Conservation (phyloP, 176 grass and related monocot genomes). For the Phoenix dactylifera region DNA sequence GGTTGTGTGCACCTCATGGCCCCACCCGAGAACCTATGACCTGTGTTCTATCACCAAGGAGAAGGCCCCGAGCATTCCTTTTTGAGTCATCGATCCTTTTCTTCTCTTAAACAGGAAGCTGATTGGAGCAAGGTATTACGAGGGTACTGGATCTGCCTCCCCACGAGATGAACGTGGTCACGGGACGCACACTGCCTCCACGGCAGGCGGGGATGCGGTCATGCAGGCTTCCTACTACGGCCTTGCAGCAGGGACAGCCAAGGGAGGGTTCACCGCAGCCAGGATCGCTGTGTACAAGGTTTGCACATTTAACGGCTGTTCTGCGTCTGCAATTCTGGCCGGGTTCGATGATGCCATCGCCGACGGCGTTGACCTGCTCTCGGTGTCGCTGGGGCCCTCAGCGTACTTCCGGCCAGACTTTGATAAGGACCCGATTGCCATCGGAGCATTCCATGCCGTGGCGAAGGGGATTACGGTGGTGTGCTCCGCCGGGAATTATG, state of each 20-base stretch:
- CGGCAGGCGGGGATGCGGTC: slow-evolving; percentile 50
- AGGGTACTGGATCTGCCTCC: no score
- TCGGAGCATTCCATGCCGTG: slow-evolving; percentile 76
- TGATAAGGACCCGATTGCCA: slow-evolving; percentile 56
- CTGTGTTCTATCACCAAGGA: no score
- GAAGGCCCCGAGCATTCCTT: no score
- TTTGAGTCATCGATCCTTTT: no score
- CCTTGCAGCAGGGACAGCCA: slow-evolving; percentile 49
- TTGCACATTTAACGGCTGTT: slow-evolving; percentile 46
- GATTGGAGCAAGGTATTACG: slow-evolving; percentile 80
- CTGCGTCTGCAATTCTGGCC: slow-evolving; percentile 66
- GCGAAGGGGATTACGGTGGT: slow-evolving; percentile 58
- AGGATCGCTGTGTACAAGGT: slow-evolving; percentile 66
- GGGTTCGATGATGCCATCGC: slow-evolving; percentile 79
- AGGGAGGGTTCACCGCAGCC: slow-evolving; percentile 47
- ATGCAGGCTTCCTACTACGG: slow-evolving; percentile 60
- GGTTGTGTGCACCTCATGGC: no score
- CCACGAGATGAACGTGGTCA: slow-evolving; percentile 51
- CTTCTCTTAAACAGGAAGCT: slow-evolving; percentile 44
- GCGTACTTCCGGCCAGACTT: slow-evolving; percentile 35
- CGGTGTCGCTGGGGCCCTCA: slow-evolving; percentile 53
- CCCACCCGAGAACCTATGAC: no score
- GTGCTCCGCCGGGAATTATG: slow-evolving; percentile 76
- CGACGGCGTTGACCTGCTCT: slow-evolving; percentile 62
- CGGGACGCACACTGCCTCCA: slow-evolving; percentile 83